Base-by-base conservation (phyloP, 2,329 filamentous ascomycete genomes). In the Exophiala sp. region DNA sequence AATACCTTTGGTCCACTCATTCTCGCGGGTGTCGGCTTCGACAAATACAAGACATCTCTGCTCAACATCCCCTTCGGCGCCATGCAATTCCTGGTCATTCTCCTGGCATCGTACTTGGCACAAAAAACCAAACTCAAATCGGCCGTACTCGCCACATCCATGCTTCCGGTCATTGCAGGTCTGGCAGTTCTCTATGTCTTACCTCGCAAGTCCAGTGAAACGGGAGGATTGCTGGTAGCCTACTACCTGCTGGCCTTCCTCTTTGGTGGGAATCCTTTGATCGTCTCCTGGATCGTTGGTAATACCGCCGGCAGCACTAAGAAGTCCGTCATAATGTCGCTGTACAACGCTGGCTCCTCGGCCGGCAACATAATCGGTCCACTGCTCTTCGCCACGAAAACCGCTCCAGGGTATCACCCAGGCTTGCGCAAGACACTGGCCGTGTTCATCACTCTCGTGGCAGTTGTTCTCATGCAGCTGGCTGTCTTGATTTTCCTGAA, bases 291-390 rank as follows among this genome's bases (percentile, higher is more conserved):
- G 85, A 83, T 87, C 53, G 77, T 87, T 5, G 82, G 79, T 6
- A 88, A 88, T 66, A 87, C 83, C 0, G 85, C 76, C 0, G 86
- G 85, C 5, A 81, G 78, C 12, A 87, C 84, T 2, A 87, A 88
- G 69, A 85, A 85, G 64, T 83, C 82, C 0, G 75, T 81, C 45
- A 76, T 83, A 36, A 83, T 86, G 76, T 81, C 79, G 0, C 69
- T 86, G 0, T 87, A 81, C 72, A 84, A 85, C 61, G 83, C 80
- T 1, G 84, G 80, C 0, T 76, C 78, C 2, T 79, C 82, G 0
- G 76, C 79, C 0, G 85, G 85, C 2, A 87, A 87, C 65, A 86
- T 88, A 52, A 75, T 88, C 62, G 85, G 84, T 0, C 85, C 84
- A 0, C 67, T 87, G 0, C 72, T 87, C 0, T 87, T 87, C 70